These are phyloP conservation scores for Flueggea neowawraea DNA, from an alignment of 441 rosid genomes.

Conservation along the genomic window DNA sequence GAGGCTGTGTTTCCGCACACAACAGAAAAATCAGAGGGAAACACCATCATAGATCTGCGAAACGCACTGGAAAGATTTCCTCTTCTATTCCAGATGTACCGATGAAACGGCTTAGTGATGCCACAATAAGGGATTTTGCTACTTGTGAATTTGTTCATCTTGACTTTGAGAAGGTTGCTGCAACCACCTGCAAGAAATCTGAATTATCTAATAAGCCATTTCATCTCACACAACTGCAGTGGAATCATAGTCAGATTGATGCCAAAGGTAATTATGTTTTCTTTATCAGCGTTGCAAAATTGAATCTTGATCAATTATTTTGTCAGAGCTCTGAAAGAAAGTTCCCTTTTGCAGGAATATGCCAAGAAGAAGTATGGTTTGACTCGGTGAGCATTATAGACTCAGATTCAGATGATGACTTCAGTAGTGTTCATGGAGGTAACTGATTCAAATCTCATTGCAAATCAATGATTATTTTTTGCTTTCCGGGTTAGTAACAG, in stretches of 20 bases:
- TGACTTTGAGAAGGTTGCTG: constrained; percentile 55
- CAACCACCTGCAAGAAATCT: constrained; percentile 61
- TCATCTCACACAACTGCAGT: constrained; percentile 76
- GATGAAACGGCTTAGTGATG: constrained; percentile 44
- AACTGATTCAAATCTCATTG: constrained; percentile 9
- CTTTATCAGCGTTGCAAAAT: not conserved
- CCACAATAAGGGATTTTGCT: constrained; percentile 51
- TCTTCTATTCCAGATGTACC: constrained; percentile 49
- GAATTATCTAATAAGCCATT: constrained; percentile 59
- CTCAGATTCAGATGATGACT: constrained; percentile 85
- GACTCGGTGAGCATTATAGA: constrained; percentile 77
- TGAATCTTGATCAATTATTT: too few species aligned
- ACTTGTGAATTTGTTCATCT: constrained; percentile 61
- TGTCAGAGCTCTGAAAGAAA: too few species aligned
- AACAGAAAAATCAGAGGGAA: constrained; percentile 23
- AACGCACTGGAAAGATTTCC: constrained; percentile 50
- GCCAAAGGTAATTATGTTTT: constrained; percentile 41
- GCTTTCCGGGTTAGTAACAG: not conserved
- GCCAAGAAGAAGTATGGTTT: constrained; percentile 84
- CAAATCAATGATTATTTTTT: not conserved
- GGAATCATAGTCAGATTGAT: constrained; percentile 85
- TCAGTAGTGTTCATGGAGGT: constrained; percentile 58
- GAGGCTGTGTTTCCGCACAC: constrained; percentile 70
- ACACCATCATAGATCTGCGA: constrained; percentile 24
- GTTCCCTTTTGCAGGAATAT: constrained; percentile 35